phyloP scores from a whole-genome alignment of 257 asterid genomes.

The Capsicum pubescens region DNA sequence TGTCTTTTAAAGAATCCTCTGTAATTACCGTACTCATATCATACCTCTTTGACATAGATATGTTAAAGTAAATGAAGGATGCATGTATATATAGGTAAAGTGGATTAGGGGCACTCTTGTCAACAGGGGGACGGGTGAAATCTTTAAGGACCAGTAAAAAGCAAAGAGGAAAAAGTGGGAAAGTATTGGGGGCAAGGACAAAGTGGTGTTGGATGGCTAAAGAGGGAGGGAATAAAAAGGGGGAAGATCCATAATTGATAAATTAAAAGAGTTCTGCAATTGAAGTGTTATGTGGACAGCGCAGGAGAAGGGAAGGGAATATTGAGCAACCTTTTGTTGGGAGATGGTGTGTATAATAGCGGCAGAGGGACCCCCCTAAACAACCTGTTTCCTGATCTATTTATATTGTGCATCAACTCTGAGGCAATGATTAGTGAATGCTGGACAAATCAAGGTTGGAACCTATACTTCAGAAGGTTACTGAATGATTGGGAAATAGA shows the following conservation, averaged over 20 bases:
- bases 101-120: not conserved
- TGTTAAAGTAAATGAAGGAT: not conserved
- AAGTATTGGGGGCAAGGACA: not conserved
- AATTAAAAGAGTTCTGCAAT: not conserved
- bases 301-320: not conserved
- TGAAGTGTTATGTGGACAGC: not conserved
- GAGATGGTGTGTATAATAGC: not conserved
- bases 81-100: not conserved
- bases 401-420: no score
- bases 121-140: not conserved
- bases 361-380: not conserved
- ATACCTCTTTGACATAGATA: not conserved
- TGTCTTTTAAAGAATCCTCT: not conserved
- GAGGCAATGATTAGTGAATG: no score
- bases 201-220: not conserved
- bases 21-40: not conserved
- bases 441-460: no score
- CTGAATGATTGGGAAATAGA: no score
- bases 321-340: not conserved
- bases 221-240: not conserved
- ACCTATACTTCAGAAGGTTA: no score
- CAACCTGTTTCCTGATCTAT: no score
- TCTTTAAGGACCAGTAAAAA: not conserved
- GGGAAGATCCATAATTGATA: not conserved
- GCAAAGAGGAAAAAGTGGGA: not conserved